Evolutionary conservation across 2,329 filamentous ascomycete genomes (phyloP), one percentile per base, ranked within the genome.

Genomic region (Cytospora schulzeri): DNA sequence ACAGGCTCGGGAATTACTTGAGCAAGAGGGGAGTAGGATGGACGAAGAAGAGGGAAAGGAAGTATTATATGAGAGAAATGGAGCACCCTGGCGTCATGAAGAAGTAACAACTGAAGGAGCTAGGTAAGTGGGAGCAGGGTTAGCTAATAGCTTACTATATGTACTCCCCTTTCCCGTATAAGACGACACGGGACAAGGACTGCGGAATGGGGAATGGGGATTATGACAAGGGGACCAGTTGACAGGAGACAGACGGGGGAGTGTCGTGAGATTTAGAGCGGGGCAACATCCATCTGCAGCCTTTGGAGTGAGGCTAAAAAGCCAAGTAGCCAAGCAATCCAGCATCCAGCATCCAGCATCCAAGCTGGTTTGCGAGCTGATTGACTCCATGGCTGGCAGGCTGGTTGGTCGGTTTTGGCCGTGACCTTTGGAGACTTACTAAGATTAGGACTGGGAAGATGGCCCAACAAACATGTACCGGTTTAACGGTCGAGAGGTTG

Each of bases 21-120:
- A 64, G 79, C 79, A 19, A 76, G 74, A 45, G 80, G 81, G 58
- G 81, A 83, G 66, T 77, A 79, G 56, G 77, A 67, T 65, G 74
- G 69, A 66, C 68, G 69, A 64, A 73, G 67, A 64, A 77, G 72
- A 66, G 70, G 69, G 65, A 69, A 69, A 64, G 68, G 75, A 73
- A 70, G 73, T 72, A 72, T 66, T 63, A 73, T 66, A 59, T 69
- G 68, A 52, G 75, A 73, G 68, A 76, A 76, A 64, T 78, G 77
- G 69, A 81, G 65, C 22, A 65, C 75, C 76, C 80, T 81, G 74
- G 78, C 74, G 77, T 82, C 79, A 69, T 76, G 76, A 70, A 85
- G 79, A 70, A 85, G 79, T 65, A 84, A 76, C 70, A 85, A 79
- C 73, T 85, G 85, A 68, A 79, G 75, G 70, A 82, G 75, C 83